Evolutionary conservation across 768 basidiomycete species (phyloP).

Genomic region (Lactarius evosmus): DNA sequence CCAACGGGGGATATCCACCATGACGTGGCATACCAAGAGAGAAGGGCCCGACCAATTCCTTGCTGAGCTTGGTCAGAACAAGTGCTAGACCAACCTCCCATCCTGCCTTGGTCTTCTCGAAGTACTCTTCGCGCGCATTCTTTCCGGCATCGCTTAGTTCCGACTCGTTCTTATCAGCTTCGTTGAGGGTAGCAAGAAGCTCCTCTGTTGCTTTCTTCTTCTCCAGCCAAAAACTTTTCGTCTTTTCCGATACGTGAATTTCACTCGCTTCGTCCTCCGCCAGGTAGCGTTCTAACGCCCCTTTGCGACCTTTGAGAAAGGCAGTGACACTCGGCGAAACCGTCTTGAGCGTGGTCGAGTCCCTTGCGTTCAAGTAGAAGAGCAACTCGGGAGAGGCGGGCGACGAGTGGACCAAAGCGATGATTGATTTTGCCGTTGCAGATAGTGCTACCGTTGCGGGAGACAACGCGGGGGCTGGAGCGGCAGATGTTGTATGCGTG

Average conservation of each 20-base stretch:
- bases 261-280: constrained; percentile 47
- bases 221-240: constrained; percentile 57
- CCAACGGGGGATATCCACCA: neutral
- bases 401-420: constrained; percentile 60
- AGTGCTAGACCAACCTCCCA: constrained; percentile 53
- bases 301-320: constrained; percentile 45
- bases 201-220: constrained; percentile 46
- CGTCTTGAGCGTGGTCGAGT: constrained; percentile 47
- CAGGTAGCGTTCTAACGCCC: constrained; percentile 49
- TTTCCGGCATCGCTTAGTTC: constrained; percentile 43
- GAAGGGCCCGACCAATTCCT: constrained; percentile 62
- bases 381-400: constrained; percentile 62
- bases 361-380: constrained; percentile 55
- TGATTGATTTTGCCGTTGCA: constrained; percentile 42
- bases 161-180: constrained; percentile 41
- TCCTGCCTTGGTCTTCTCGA: constrained; percentile 44
- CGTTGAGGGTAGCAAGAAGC: constrained; percentile 45
- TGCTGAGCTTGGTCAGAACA: constrained; percentile 47
- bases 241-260: constrained; percentile 58
- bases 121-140: constrained; percentile 47
- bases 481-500: constrained; percentile 64
- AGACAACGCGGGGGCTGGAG: constrained; percentile 71
- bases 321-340: constrained; percentile 46
- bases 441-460: constrained; percentile 79
- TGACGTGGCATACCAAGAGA: constrained; percentile 49